A percentile compares a stretch with the other conserved stretches of the same genome.
Conservation (phyloP, 2,329 filamentous ascomycete species). For the Phyllosticta ampelicida region DNA sequence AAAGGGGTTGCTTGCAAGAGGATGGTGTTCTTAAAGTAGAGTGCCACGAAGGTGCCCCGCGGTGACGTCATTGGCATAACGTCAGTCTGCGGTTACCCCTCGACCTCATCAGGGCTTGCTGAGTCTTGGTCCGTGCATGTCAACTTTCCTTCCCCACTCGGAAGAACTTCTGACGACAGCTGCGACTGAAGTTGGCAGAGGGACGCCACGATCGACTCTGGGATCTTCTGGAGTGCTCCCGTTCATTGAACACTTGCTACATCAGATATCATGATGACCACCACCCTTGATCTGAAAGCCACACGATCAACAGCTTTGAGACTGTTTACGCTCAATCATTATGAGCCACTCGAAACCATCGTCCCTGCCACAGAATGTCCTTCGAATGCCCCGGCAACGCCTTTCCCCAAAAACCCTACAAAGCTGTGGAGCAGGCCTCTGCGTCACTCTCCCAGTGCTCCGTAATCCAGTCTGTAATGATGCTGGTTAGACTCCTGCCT, state of each 20-base stretch:
- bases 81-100: neutral
- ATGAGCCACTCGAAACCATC: neutral
- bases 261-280: neutral
- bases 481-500: constrained; percentile 43
- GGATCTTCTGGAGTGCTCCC: neutral
- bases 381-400: neutral
- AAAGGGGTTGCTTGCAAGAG: neutral
- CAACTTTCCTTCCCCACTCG: neutral
- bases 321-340: neutral
- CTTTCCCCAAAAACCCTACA: neutral
- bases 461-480: constrained; percentile 50
- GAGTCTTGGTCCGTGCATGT: neutral
- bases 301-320: neutral
- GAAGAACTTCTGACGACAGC: neutral
- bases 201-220: neutral
- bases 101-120: constrained; percentile 3
- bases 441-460: constrained; percentile 38
- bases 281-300: neutral
- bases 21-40: neutral
- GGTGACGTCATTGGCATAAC: constrained; percentile 7
- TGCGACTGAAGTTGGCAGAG: neutral
- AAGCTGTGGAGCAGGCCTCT: neutral
- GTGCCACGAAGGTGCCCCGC: constrained; percentile 4
- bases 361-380: neutral
- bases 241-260: neutral